Conservation (phyloP, 2,329 filamentous ascomycete species). For the Sporothrix inflata region DNA sequence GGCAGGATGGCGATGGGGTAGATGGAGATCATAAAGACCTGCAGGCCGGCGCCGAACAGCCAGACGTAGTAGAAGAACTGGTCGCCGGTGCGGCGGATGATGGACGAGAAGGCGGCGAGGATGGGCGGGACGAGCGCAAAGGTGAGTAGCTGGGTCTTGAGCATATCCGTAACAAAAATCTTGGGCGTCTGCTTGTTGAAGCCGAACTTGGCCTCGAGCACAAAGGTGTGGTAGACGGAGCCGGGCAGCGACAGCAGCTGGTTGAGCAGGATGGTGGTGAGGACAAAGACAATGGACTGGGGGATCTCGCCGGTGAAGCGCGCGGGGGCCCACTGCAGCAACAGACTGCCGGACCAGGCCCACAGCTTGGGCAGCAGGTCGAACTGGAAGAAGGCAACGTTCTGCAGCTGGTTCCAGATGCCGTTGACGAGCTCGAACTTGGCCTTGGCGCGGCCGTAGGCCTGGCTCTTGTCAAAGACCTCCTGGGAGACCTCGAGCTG, state of each 20-base stretch:
- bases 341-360: constrained; percentile 74
- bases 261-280: constrained; percentile 81
- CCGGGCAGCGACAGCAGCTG: constrained; percentile 78
- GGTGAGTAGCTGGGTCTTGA: constrained; percentile 86
- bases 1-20: constrained; percentile 94
- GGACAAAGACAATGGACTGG: constrained; percentile 90
- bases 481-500: constrained; percentile 85
- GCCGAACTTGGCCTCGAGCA: constrained; percentile 93
- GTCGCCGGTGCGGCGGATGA: constrained; percentile 90
- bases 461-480: constrained; percentile 93
- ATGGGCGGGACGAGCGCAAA: constrained; percentile 83
- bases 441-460: constrained; percentile 94
- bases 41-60: constrained; percentile 86
- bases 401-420: constrained; percentile 85
- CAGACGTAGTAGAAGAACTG: constrained; percentile 98
- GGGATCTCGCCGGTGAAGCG: constrained; percentile 89
- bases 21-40: constrained; percentile 93
- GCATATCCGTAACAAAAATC: constrained; percentile 84
- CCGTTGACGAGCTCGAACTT: constrained; percentile 81
- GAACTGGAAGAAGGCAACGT: constrained; percentile 84
- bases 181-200: constrained; percentile 98
- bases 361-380: constrained; percentile 91
- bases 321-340: constrained; percentile 73
- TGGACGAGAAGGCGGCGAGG: constrained; percentile 87
- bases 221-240: constrained; percentile 90